These are phyloP conservation scores for Solioccasus polychromus DNA, from an alignment of 768 basidiomycete genomes.

Conservation along the genomic window DNA sequence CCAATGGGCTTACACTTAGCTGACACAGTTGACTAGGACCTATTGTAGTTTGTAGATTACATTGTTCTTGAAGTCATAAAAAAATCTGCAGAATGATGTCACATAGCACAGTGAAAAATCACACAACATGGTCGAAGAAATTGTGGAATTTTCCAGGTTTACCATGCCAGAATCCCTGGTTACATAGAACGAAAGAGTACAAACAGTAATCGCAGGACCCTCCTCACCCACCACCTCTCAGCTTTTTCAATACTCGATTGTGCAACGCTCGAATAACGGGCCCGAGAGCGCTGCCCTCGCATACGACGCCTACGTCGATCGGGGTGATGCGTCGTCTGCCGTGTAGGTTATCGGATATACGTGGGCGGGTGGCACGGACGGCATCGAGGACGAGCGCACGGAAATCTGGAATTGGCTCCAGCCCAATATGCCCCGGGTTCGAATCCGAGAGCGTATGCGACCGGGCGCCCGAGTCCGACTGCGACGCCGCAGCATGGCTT, in stretches of 20 bases:
- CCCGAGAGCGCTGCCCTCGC: conserved; percentile 46
- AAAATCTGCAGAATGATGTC: too few relatives aligned
- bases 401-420: conserved; percentile 64
- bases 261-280: conserved; percentile 51
- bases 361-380: conserved; percentile 36
- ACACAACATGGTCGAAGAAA: too few relatives aligned
- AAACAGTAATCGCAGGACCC: neutral
- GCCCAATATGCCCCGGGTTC: conserved; percentile 27
- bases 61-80: too few relatives aligned
- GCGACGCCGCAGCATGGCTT: neutral
- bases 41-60: too few relatives aligned
- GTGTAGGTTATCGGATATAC: neutral
- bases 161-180: too few relatives aligned
- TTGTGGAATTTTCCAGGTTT: too few relatives aligned
- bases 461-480: neutral
- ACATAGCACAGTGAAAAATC: too few relatives aligned
- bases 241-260: conserved; percentile 38
- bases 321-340: conserved; percentile 44
- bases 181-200: neutral
- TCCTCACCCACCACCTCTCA: conserved; percentile 12
- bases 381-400: conserved; percentile 46
- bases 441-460: neutral
- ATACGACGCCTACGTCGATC: conserved; percentile 63
- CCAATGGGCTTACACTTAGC: too few relatives aligned
- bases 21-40: too few relatives aligned